Evolutionary conservation across 2,329 filamentous ascomycete genomes (phyloP), one percentile per base, ranked within the genome.

Genomic region (Talaromyces piceae): DNA sequence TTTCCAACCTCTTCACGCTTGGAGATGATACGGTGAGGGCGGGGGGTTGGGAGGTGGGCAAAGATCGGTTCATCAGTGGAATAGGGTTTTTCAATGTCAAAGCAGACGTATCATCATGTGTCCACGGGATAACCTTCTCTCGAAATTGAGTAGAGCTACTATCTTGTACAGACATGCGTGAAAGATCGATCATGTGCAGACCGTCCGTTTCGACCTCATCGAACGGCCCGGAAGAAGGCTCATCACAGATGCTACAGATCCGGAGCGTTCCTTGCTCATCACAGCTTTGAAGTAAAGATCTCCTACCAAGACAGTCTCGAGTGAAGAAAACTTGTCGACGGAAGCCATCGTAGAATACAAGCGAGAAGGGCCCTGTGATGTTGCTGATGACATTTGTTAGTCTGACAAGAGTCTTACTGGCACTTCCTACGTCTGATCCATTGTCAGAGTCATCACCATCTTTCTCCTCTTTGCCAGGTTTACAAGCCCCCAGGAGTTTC

Each of bases 341-440:
- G 8, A 66, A 61, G 13, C 75, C 77, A 71, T 96, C 86, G 61
- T 86, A 86, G 67, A 86, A 96, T 5, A 91, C 80, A 67, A 97
- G 93, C 2, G 91, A 88, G 71, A 93, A 97, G 0, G 93, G 91
- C 0, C 93, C 93, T 53, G 84, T 79, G 23, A 91, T 80, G 33
- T 68, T 74, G 50, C 80, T 77, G 37, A 91, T 66, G 0, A 77
- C 75, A 49, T 75, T 59, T 23, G 60, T 63, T 39, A 72, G 54
- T 52, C 59, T 63, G 31, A 61, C 53, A 41, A 63, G 55, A 44
- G 59, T 57, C 56, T 57, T 54, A 41, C 45, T 28, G 13, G 18
- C 23, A 13, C 31, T 39, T 23, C 5, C 27, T 45, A 28, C 51
- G 41, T 18, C 23, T 5, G 31, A 46, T 49, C 28, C 47, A 49